Base-by-base conservation (phyloP, 2,329 filamentous ascomycete species). In the Curvularia spicifera region DNA sequence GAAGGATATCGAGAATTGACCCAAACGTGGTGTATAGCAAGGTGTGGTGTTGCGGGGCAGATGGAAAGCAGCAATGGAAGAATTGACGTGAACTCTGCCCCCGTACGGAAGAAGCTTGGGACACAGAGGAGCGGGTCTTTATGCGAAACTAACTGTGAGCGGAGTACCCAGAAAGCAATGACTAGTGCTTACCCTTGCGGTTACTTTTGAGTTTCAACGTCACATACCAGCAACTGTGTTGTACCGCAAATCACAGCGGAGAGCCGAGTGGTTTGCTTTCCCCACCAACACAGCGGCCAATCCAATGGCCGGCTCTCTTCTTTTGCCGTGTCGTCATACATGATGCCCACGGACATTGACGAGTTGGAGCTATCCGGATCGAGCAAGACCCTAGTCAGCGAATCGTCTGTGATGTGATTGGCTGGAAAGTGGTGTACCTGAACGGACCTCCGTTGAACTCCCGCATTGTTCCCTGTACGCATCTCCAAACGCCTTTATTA, bases 281-380 rank as follows among this genome's bases (percentile, higher is more conserved):
- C 4, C 9, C 33, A 8, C 46, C 15, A 35, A 35, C 45, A 24
- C 22, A 31, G 28, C 22, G 26, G 45, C 43, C 10, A 18, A 20
- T 22, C 15, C 35, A 35, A 55, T 45, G 8, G 22, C 28, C 10
- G 7, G n/a, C 20, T 47, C 29, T 13, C 8, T 48, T 29, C 42
- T 59, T 51, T 37, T 43, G 20, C 52, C 47, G 47, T 59, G 56
- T 51, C 56, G 56, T 56, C 40, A 28, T 28, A 18, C 22, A 46
- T 15, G 31, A 13, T 33, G 2, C 28, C 24, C 20, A 48, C 48
- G 20, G n/a, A 20, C 24, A 44, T 44, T 28, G 42, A 9, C 42
- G 24, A 26, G 42, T 40, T 40, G 47, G 42, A 15, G 40, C 43
- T 24, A 18, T 33, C n/a, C 47, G 53, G 47, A 20, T 52, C 8